Evolutionary conservation across 2,329 filamentous ascomycete genomes (phyloP).

Genomic region (Blastomyces gilchristii): DNA sequence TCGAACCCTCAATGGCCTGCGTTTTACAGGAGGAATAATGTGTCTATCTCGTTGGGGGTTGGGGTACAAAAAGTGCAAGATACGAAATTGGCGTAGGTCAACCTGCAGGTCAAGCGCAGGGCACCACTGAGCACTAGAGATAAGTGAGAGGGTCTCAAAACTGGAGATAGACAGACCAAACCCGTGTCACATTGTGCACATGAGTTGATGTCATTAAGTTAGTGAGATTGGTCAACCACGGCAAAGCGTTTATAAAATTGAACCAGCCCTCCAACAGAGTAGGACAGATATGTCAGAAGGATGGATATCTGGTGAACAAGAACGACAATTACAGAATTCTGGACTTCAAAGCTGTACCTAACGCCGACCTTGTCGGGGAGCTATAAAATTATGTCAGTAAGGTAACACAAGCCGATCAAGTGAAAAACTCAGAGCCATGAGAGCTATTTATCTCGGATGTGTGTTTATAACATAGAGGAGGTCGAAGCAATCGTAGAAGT

Average conservation of each 20-base stretch:
- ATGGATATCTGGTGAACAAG: not conserved
- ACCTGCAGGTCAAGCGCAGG: not conserved
- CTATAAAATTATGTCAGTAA: not conserved
- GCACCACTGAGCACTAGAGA: not conserved
- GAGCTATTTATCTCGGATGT: not conserved
- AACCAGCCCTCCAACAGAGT: not conserved
- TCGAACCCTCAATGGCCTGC: not conserved
- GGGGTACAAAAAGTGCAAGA: not conserved
- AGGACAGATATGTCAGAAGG: not conserved
- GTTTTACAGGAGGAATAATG: not conserved
- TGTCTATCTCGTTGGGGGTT: no score
- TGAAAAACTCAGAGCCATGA: not conserved
- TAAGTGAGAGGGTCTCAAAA: not conserved
- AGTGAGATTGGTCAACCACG: not conserved
- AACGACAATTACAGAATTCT: not conserved
- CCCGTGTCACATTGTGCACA: not conserved
- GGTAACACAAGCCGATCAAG: not conserved
- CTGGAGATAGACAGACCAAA: not conserved
- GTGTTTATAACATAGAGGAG: not conserved
- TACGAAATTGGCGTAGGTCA: not conserved
- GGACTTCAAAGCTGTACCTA: not conserved
- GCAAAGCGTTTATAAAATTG: not conserved
- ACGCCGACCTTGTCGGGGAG: not conserved
- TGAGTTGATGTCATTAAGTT: not conserved
- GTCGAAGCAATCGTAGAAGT: not conserved